These are phyloP conservation scores for Echria macrotheca DNA, from an alignment of 495 filamentous ascomycete genomes.

Conservation along the genomic window DNA sequence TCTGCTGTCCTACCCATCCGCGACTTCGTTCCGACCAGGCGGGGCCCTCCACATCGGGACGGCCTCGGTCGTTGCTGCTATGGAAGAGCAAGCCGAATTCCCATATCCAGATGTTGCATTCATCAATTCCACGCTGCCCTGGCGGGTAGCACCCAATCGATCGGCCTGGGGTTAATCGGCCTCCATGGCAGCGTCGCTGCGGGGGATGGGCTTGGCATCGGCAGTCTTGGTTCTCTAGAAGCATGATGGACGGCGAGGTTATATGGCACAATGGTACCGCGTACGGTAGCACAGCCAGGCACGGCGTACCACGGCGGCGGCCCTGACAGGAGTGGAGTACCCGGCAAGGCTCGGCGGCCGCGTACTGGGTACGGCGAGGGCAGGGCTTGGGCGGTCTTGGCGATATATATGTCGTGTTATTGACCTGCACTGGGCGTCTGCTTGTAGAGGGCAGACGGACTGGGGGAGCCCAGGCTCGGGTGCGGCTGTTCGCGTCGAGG, in stretches of 20 bases:
- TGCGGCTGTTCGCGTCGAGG: no score
- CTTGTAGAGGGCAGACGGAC: not conserved
- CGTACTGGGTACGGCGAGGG: not conserved
- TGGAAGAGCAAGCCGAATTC: constrained; percentile 11
- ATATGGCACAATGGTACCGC: not conserved
- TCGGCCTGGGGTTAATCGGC: constrained; percentile 11
- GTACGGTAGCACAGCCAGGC: not conserved
- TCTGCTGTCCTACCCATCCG: no score
- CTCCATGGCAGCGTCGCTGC: constrained; percentile 5
- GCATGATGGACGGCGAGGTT: constrained; percentile 2
- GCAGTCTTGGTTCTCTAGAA: constrained; percentile 6
- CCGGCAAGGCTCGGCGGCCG: not conserved
- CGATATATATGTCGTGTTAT: not conserved
- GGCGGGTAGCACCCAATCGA: constrained; percentile 11
- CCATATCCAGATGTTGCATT: constrained; percentile 13
- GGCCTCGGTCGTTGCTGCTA: not conserved
- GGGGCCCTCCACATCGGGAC: constrained; percentile 1
- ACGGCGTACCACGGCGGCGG: not conserved
- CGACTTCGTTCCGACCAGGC: not conserved
- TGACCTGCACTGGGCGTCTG: not conserved
- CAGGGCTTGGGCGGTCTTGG: not conserved
- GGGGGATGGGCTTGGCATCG: constrained; percentile 16
- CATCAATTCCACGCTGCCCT: constrained; percentile 8
- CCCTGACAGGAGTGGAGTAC: not conserved
- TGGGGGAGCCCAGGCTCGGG: no score